Conservation (phyloP, 2,329 filamentous ascomycete species). For the Tolypocladium album region DNA sequence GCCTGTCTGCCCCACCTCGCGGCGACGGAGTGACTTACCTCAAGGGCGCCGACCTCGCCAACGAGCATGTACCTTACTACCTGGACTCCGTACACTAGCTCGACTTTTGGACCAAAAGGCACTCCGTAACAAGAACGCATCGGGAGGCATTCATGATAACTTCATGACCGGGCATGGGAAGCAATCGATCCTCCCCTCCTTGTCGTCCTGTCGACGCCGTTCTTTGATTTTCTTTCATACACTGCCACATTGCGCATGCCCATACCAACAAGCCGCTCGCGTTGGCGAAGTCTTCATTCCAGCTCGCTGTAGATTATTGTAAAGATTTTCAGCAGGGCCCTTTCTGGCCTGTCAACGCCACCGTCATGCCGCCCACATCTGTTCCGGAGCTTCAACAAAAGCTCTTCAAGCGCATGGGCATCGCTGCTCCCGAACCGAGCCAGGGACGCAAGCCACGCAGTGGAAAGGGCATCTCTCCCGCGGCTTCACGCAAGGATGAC, state of each 20-base stretch:
- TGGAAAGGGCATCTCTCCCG: constrained; percentile 3
- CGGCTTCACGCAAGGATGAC: constrained; percentile 46
- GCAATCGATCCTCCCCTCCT: not conserved
- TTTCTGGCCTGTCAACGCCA: not conserved
- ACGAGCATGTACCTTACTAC: no score
- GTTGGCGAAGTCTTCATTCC: not conserved
- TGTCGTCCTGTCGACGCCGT: not conserved
- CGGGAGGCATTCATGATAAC: not conserved
- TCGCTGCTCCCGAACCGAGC: constrained; percentile 15
- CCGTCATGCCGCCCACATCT: constrained; percentile 12
- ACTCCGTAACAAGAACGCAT: not conserved
- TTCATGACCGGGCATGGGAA: not conserved
- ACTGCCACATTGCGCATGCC: not conserved
- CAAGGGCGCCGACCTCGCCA: no score
- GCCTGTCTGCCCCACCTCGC: not conserved
- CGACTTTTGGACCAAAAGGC: not conserved
- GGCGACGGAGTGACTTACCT: not conserved
- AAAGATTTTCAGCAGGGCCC: not conserved
- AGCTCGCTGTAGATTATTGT: not conserved
- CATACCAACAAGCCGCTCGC: not conserved
- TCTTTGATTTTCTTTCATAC: no score
- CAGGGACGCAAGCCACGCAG: not conserved
- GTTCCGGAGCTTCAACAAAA: constrained; percentile 24
- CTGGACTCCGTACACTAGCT: no score
- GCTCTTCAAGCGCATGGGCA: constrained; percentile 25